A percentile compares a stretch with the other conserved stretches of the same genome.
Evolutionary conservation across 495 filamentous ascomycete species (phyloP).

Genomic region (Thermothielavioides terrestris): DNA sequence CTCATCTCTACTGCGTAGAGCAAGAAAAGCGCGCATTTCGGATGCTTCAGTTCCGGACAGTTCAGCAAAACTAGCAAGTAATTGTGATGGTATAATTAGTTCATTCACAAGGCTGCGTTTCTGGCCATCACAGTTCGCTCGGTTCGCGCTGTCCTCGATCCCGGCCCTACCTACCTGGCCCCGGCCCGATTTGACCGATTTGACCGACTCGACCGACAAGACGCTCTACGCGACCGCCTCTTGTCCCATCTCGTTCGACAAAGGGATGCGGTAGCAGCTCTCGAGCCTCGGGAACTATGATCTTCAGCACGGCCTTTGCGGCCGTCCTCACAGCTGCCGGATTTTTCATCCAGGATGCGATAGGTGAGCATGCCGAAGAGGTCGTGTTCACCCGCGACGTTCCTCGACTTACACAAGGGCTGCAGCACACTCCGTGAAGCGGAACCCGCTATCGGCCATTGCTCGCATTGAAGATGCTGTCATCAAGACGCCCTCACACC

Average conservation of each 20-base stretch:
- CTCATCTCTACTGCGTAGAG: too few species aligned
- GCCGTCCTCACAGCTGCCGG: conserved; percentile 25
- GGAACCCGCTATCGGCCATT: conserved; percentile 68
- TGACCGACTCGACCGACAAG: too few species aligned
- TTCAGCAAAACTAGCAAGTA: too few species aligned
- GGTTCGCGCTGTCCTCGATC: too few species aligned
- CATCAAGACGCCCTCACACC: conserved; percentile 70
- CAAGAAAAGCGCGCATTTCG: too few species aligned
- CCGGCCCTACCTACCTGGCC: too few species aligned
- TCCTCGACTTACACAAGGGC: conserved; percentile 5
- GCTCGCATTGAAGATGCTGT: conserved; percentile 63
- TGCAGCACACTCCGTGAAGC: conserved; percentile 60
- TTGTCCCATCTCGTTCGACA: background rate
- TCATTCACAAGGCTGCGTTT: too few species aligned
- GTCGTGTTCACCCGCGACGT: background rate
- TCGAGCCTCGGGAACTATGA: conserved; percentile 21
- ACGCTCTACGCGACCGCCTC: background rate
- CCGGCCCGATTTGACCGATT: too few species aligned
- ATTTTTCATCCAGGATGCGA: conserved; percentile 22
- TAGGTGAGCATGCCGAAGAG: conserved; percentile 16
- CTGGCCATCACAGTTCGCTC: too few species aligned
- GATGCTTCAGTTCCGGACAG: too few species aligned
- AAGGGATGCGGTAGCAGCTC: background rate
- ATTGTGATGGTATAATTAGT: too few species aligned
- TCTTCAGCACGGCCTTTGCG: conserved; percentile 27